Conservation (phyloP, 139 green algal species). For the Tetratostichococcus sp. region DNA sequence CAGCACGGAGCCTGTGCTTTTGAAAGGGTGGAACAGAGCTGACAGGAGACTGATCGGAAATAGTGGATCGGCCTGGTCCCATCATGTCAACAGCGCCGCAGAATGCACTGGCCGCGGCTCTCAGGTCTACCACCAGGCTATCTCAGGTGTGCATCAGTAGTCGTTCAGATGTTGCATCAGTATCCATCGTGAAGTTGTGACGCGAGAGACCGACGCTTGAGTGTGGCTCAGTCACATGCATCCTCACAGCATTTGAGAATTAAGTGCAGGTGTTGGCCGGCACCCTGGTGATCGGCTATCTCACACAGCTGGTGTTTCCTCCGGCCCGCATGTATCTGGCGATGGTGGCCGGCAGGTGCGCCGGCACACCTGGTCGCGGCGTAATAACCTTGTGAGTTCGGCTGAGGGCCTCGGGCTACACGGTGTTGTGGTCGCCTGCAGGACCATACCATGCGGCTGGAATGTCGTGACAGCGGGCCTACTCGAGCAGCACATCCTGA, state of each 20-base stretch:
- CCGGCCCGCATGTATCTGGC: conserved; percentile 12
- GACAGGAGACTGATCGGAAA: too few species aligned
- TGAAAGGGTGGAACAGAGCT: too few species aligned
- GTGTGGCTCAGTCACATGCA: too few species aligned
- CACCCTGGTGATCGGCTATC: conserved; percentile 6
- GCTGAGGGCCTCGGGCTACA: too few species aligned
- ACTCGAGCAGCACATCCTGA: conserved; percentile 22
- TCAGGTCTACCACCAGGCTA: background rate
- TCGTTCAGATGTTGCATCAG: too few species aligned
- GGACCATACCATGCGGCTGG: conserved; percentile 27
- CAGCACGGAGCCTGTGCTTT: too few species aligned
- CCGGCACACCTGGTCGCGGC: background rate
- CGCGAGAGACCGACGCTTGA: too few species aligned
- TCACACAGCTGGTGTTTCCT: conserved; percentile 6
- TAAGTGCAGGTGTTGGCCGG: conserved; percentile 1
- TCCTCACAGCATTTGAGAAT: background rate
- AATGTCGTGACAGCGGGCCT: conserved; percentile 36
- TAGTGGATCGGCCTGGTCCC: too few species aligned
- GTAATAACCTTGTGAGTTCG: too few species aligned
- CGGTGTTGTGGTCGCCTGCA: too few species aligned
- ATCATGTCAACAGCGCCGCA: too few species aligned
- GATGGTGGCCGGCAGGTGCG: conserved; percentile 22
- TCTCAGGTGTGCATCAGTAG: background rate
- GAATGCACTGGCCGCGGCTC: background rate
- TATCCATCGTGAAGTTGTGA: too few species aligned